These are phyloP conservation scores for Cyclotella baltica DNA, from an alignment of 108 stramenopile species.

Conservation along the genomic window DNA sequence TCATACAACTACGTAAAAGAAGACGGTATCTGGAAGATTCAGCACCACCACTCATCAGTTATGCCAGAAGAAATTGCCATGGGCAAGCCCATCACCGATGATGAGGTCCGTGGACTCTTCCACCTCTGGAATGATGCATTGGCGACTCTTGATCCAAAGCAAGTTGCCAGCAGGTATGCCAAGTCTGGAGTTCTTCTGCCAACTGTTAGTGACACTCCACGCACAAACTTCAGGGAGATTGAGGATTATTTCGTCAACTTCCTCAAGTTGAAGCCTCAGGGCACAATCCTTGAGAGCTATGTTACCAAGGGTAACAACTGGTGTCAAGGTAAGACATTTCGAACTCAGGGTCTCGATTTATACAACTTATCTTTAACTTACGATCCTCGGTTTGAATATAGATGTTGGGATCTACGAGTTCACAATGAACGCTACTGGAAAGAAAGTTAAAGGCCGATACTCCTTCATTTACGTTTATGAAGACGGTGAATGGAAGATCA, in stretches of 20 bases:
- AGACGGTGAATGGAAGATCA: conserved; percentile 77
- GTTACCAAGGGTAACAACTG: conserved; percentile 60
- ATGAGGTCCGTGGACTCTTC: conserved; percentile 57
- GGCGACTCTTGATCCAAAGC: conserved; percentile 50
- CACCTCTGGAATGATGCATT: conserved; percentile 65
- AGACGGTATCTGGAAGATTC: conserved; percentile 61
- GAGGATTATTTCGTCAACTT: conserved; percentile 66
- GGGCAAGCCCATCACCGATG: conserved; percentile 42
- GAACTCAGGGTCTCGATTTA: neutral
- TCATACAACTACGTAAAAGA: conserved; percentile 59
- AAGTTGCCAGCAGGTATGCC: conserved; percentile 57
- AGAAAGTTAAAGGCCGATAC: conserved; percentile 52
- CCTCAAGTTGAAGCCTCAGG: conserved; percentile 64
- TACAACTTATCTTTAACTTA: neutral
- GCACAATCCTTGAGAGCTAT: conserved; percentile 58
- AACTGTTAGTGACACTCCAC: conserved; percentile 42
- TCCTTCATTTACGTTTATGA: conserved; percentile 72
- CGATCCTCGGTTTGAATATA: neutral
- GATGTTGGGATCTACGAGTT: conserved; percentile 73
- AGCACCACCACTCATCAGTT: conserved; percentile 59
- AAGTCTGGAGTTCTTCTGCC: conserved; percentile 39
- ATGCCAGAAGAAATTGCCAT: conserved; percentile 57
- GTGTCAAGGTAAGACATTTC: conserved; percentile 33
- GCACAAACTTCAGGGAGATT: conserved; percentile 23
- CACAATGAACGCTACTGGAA: conserved; percentile 56